Percentiles rank a stretch among this genome's conserved stretches.
Evolutionary conservation across 257 asterid species (phyloP).

Genomic region (Datura wrightii): DNA sequence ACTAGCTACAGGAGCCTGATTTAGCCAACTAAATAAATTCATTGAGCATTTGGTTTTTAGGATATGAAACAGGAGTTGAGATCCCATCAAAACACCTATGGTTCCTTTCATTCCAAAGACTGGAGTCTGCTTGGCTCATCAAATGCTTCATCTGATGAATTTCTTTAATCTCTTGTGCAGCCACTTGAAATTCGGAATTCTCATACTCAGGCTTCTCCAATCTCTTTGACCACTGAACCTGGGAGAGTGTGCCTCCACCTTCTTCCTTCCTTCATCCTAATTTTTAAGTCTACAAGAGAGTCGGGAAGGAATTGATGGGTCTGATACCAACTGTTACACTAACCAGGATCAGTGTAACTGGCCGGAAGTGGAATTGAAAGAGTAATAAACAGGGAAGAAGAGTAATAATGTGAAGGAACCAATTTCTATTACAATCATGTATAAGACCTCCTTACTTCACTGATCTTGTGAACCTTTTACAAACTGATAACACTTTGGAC

Average conservation of each 20-base stretch:
- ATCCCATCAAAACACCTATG: too few species aligned
- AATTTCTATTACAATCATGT: constrained; percentile 17
- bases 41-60: too few species aligned
- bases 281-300: background rate
- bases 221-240: background rate
- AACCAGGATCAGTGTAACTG: background rate
- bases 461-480: constrained; percentile 9
- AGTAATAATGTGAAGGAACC: constrained; percentile 5
- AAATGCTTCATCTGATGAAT: constrained; percentile 17
- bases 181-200: background rate
- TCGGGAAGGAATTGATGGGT: background rate
- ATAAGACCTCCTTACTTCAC: background rate
- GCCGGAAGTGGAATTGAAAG: background rate
- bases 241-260: background rate
- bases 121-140: constrained; percentile 1
- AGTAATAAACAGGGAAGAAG: background rate
- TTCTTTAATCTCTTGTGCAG: background rate
- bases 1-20: too few species aligned
- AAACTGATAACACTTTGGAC: background rate
- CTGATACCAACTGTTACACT: background rate
- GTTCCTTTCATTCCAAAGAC: background rate
- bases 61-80: too few species aligned
- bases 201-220: constrained; percentile 12
- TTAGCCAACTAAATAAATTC: too few species aligned
- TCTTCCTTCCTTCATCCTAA: background rate